A percentile compares a stretch with the other conserved stretches of the same genome.
Conservation (phyloP, 305 asterid genomes). For the Fraxinus nigra region DNA sequence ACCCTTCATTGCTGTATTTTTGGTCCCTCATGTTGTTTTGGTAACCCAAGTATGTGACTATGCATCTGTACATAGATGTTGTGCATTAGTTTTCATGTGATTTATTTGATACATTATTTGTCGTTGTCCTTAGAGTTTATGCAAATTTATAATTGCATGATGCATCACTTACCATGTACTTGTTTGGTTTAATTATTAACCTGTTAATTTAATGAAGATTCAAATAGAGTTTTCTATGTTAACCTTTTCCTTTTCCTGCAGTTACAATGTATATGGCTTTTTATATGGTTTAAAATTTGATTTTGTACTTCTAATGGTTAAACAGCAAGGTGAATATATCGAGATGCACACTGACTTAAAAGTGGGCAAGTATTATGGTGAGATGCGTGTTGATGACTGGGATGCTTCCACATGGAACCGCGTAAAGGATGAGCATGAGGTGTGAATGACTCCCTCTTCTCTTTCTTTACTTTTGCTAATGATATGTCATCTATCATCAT, state of each 20-base stretch:
- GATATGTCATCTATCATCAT: background rate
- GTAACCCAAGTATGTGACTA: slow-evolving; percentile 59
- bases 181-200: background rate
- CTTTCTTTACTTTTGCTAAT: background rate
- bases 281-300: background rate
- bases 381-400: slow-evolving; percentile 76
- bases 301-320: slow-evolving; percentile 22
- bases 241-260: background rate
- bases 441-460: slow-evolving; percentile 24
- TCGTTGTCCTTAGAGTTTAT: background rate
- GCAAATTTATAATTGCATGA: background rate
- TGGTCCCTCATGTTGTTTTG: slow-evolving; percentile 82
- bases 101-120: background rate
- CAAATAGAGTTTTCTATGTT: background rate
- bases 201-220: background rate
- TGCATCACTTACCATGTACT: background rate
- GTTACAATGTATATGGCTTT: background rate
- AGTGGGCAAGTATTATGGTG: slow-evolving; percentile 75
- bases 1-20: slow-evolving; percentile 60
- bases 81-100: background rate
- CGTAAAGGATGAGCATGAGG: slow-evolving; percentile 48
- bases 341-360: slow-evolving; percentile 60
- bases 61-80: background rate
- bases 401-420: slow-evolving; percentile 56
- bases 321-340: slow-evolving; percentile 64